A percentile compares a stretch with the other conserved stretches of the same genome.
phyloP scores from a whole-genome alignment of 1,139 yeast genomes.

The Komagataea norvegica region DNA sequence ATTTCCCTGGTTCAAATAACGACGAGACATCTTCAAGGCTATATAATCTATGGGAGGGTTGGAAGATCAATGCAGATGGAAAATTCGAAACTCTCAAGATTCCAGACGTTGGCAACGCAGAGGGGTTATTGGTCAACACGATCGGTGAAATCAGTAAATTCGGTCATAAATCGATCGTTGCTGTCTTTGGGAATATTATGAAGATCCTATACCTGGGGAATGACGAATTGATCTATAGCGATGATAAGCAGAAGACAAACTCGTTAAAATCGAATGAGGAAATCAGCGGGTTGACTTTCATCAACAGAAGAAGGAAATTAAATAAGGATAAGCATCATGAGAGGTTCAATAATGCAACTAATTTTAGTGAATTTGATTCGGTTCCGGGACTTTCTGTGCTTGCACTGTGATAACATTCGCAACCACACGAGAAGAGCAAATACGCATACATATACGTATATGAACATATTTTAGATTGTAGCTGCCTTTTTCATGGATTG shows the following conservation, averaged over 20 bases:
- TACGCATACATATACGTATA: no score
- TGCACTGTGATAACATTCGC: constrained; percentile 5
- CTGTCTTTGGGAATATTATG: constrained; percentile 67
- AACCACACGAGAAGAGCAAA: no score
- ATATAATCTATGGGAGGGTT: constrained; percentile 69
- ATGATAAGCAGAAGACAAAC: constrained; percentile 27
- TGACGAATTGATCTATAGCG: constrained; percentile 41
- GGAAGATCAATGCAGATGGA: constrained; percentile 68
- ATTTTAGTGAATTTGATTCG: constrained; percentile 21
- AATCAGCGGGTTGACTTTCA: constrained; percentile 31
- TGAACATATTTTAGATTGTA: no score
- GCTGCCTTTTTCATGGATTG: no score
- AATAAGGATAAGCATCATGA: constrained; percentile 14
- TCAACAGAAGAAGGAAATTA: constrained; percentile 31
- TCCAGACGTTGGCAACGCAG: constrained; percentile 42
- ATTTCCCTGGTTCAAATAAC: not conserved
- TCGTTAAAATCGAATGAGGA: constrained; percentile 24
- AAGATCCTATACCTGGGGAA: constrained; percentile 72
- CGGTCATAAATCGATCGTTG: constrained; percentile 74
- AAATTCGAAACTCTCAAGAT: constrained; percentile 54
- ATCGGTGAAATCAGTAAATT: constrained; percentile 56
- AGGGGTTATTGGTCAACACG: constrained; percentile 43
- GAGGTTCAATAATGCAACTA: constrained; percentile 13
- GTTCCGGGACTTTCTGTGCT: constrained; percentile 22
- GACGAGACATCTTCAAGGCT: constrained; percentile 21